Evolutionary conservation across 2,329 filamentous ascomycete genomes (phyloP), one percentile per base, ranked within the genome.

Genomic region (Fusarium robinianum): DNA sequence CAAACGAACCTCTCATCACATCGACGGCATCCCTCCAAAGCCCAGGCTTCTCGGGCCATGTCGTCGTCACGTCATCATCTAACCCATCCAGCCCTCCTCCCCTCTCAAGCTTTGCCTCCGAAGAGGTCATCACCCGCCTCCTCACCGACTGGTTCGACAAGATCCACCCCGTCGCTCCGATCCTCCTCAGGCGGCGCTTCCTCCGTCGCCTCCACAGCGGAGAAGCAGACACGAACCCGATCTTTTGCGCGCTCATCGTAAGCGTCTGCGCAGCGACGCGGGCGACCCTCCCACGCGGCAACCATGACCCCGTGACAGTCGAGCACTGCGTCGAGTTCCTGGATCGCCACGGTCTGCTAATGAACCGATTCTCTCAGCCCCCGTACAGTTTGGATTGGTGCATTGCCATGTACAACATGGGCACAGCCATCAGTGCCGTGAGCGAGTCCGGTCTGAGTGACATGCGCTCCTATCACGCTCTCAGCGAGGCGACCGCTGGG

Each of bases 371-470:
- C 9, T 21, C 39, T 0, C 41, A 42, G 8, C 34, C 55, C 1
- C 30, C 41, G 0, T 68, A 65, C 31, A 60, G 60, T 3, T 41
- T 69, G 1, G 66, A 70, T 31, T 68, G 65, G 53, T 67, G 66
- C 46, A 59, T 67, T 12, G 61, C 66, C 15, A 63, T 66, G 54
- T 70, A 70, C 37, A 67, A 70, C 23, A 41, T 70, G 4, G 61
- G 63, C 3, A 57, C 44, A 2, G 58, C 67, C 1, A 45, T 61
- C 6, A 34, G 48, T 6, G 53, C 57, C 1, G 31, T 48, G 2
- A 21, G 40, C 0, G 42, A 55, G 2, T 37, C 44, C 2, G 55
- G 55, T 0, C 10, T 50, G 8, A 35, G 50, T 1, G 46, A 55
- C 3, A 55, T 60, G 37, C 48, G 49, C 7, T 46, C 56, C 27